Evolutionary conservation across 2,329 filamentous ascomycete species (phyloP).

Genomic region (Sclerotinia trifoliorum): DNA sequence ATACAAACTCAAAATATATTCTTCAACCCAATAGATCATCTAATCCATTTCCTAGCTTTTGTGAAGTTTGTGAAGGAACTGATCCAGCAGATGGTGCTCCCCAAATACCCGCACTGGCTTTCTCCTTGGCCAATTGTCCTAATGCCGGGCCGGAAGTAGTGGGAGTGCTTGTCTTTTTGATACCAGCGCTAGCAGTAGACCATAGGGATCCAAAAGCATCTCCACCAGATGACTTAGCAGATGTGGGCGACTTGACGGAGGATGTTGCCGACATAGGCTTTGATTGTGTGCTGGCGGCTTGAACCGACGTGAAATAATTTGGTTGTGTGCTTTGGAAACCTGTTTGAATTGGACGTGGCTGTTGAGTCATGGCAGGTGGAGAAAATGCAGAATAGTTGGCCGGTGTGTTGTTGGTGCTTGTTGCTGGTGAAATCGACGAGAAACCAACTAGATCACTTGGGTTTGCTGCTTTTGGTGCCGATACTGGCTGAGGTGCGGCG

Average conservation of each 20-base stretch:
- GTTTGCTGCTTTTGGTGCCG: conserved; percentile 76
- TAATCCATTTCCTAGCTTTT: conserved; percentile 41
- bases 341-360: conserved; percentile 49
- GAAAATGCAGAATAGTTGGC: conserved; percentile 65
- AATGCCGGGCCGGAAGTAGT: conserved; percentile 71
- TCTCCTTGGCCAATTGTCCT: conserved; percentile 96
- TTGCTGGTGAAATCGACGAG: conserved; percentile 75
- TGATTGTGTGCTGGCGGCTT: conserved; percentile 44
- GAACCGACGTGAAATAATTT: conserved; percentile 93
- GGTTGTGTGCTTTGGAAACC: conserved; percentile 76
- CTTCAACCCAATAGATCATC: conserved; percentile 48
- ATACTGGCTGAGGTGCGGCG: conserved; percentile 79
- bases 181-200: conserved; percentile 63
- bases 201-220: conserved; percentile 92
- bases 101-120: conserved; percentile 93
- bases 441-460: conserved; percentile 77
- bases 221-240: conserved; percentile 59
- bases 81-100: conserved; percentile 58
- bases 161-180: conserved; percentile 69
- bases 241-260: conserved; percentile 50
- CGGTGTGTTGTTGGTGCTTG: conserved; percentile 55
- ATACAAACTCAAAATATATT: background rate
- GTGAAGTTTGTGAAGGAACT: conserved; percentile 27
- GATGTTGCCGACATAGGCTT: conserved; percentile 36
- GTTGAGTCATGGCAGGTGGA: conserved; percentile 47